These are phyloP conservation scores for Trametes versicolor DNA, from an alignment of 1,284 basidiomycete genomes.

Conservation along the genomic window DNA sequence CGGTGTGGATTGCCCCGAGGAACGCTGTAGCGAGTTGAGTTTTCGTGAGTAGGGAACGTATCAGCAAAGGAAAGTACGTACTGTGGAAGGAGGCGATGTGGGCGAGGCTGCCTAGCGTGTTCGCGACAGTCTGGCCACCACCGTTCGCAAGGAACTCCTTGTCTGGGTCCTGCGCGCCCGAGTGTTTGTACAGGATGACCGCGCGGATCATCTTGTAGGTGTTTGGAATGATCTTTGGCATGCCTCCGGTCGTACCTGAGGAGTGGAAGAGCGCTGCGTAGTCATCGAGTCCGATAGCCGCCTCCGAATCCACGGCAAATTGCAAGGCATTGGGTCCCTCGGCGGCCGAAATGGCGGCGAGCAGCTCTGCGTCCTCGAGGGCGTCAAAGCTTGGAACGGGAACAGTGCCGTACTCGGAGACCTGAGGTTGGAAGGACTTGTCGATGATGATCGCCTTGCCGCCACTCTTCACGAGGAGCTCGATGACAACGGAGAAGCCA, in stretches of 20 bases:
- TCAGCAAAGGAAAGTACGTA: background rate
- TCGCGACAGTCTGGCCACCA: slow-evolving; percentile 13
- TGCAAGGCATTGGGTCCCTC: background rate
- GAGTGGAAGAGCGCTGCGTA: slow-evolving; percentile 29
- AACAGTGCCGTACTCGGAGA: background rate
- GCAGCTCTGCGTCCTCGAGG: slow-evolving; percentile 10
- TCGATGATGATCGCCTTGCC: slow-evolving; percentile 25
- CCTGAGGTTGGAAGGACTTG: background rate
- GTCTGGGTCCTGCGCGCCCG: slow-evolving; percentile 1
- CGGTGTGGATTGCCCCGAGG: slow-evolving; percentile 17
- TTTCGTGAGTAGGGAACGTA: background rate
- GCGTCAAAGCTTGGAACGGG: slow-evolving; percentile 10
- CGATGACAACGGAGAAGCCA: slow-evolving; percentile 12
- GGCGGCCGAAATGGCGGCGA: background rate
- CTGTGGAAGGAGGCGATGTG: slow-evolving; percentile 30
- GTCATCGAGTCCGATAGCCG: slow-evolving; percentile 18
- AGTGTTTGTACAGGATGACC: slow-evolving; percentile 19
- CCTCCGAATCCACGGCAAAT: slow-evolving; percentile 3
- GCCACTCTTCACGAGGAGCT: slow-evolving; percentile 20
- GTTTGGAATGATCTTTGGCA: slow-evolving; percentile 32
- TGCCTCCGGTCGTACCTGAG: slow-evolving; percentile 28
- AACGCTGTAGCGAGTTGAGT: slow-evolving; percentile 8
- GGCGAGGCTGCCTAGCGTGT: slow-evolving; percentile 27
- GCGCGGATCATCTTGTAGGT: slow-evolving; percentile 25
- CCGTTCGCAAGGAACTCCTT: background rate